Evolutionary conservation across 805 yeast species (phyloP), one percentile per base, ranked within the genome.

Genomic region (Hanseniaspora lindneri): DNA sequence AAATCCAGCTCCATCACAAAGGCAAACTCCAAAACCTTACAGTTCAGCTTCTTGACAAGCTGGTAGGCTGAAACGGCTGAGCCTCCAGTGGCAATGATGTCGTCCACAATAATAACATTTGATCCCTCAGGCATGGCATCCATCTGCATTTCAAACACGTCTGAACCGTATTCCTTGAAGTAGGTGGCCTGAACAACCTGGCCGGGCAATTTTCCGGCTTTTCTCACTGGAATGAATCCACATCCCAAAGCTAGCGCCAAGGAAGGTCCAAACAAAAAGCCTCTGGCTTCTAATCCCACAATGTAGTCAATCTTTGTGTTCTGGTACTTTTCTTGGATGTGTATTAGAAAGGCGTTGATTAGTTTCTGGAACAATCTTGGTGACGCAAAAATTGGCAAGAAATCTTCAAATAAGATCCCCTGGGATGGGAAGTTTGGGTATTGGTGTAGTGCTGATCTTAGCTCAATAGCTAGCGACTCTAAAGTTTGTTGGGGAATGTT

Each of bases 31-130:
- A 80, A 63, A 47, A 88, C 74, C 52, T 80, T 74, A 53, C 80
- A 95, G 50, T 79, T 78, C 53, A 79, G 72, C 64, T 74, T 68
- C 55, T 62, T 61, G 44, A 86, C 82, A 55, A 92, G 74, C 60
- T 85, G 81, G 52, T 95, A 96, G 36, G 97, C 97, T 52, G 94
- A 96, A 49, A 69, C 67, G 23, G 98, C 98, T 57, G 94, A 82
- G 34, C 99, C 99, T 54, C 97, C 97, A 33, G 98, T 92, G 43
- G 98, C 98, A 63, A 92, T 82, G 59, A 92, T 87, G 61, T 92
- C 99, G 66, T 92, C 99, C 33, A 92, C 94, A 55, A 92, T 74
- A 33, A 89, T 69, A 25, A 92, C 92, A 51, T 74, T 83, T 41
- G 94, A 75, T 33, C 89, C 94, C 53, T 73, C 72, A 55, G 85